phyloP scores from a whole-genome alignment of 2,329 filamentous ascomycete genomes.

The Acrocalymma vagum region DNA sequence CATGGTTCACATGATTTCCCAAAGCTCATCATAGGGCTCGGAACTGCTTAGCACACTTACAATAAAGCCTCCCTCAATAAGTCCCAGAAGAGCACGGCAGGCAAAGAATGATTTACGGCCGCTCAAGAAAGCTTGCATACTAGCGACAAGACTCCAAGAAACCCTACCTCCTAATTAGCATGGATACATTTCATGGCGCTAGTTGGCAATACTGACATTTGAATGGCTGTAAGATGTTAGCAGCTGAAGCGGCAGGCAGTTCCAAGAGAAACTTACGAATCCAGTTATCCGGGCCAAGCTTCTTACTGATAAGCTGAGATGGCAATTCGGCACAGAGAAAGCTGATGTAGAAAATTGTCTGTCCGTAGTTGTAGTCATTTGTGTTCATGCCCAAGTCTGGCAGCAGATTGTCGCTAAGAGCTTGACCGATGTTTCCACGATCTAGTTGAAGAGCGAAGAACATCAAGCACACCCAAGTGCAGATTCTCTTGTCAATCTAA shows the following conservation, averaged over 20 bases:
- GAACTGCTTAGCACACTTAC: constrained; percentile 14
- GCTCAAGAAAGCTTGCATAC: constrained; percentile 75
- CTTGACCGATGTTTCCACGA: constrained; percentile 54
- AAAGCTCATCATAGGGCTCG: too few relatives aligned
- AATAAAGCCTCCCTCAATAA: constrained; percentile 64
- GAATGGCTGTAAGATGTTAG: constrained; percentile 20
- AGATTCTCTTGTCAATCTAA: constrained; percentile 61
- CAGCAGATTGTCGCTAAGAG: constrained; percentile 46
- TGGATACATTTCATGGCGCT: too few relatives aligned
- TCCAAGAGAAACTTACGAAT: constrained; percentile 42
- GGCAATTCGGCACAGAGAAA: constrained; percentile 70
- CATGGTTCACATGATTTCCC: not conserved
- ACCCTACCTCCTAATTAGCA: too few relatives aligned
- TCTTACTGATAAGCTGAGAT: constrained; percentile 57
- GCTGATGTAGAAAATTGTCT: constrained; percentile 76
- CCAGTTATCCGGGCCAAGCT: constrained; percentile 55
- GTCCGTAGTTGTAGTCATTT: constrained; percentile 49
- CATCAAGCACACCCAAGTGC: constrained; percentile 62
- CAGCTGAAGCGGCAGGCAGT: not conserved
- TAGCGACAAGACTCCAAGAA: constrained; percentile 58
- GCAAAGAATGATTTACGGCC: constrained; percentile 56
- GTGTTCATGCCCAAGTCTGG: constrained; percentile 42
- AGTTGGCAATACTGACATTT: constrained; percentile 32
- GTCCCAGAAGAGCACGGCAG: constrained; percentile 53
- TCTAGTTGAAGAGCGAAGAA: constrained; percentile 64